These are phyloP conservation scores for Amoeboaphelidium occidentale DNA, from an alignment of 371 early-diverging fungal species.

Conservation along the genomic window DNA sequence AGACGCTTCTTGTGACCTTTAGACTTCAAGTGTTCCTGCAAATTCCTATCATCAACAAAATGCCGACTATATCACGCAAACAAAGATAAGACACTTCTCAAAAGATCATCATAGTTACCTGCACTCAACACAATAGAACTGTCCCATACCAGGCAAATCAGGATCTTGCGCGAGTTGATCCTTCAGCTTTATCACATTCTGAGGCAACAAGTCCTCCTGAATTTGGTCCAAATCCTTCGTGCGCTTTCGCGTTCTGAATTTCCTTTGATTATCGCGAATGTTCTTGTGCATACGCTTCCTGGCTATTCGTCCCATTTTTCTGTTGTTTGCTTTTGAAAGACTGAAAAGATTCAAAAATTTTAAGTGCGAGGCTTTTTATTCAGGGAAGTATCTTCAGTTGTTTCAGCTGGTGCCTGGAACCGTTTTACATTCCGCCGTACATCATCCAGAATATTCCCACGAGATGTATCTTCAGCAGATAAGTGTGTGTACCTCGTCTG, in stretches of 20 bases:
- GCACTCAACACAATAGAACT: constrained; percentile 68
- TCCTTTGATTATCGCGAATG: constrained; percentile 26
- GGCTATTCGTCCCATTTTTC: too few relatives aligned
- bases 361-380: too few relatives aligned
- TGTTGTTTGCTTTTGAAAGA: too few relatives aligned
- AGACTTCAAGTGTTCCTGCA: constrained; percentile 27
- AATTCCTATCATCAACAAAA: constrained; percentile 19
- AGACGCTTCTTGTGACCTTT: constrained; percentile 47
- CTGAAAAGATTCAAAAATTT: too few relatives aligned
- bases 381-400: too few relatives aligned
- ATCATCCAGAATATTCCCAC: background rate
- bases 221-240: constrained; percentile 74
- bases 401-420: too few relatives aligned
- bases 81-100: background rate
- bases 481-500: constrained; percentile 72
- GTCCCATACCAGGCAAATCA: constrained; percentile 70
- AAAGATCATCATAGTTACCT: constrained; percentile 19
- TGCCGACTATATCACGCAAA: constrained; percentile 16
- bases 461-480: constrained; percentile 60
- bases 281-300: too few relatives aligned
- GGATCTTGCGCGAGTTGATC: constrained; percentile 32
- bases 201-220: constrained; percentile 52
- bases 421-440: too few relatives aligned
- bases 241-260: constrained; percentile 33
- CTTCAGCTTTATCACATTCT: constrained; percentile 29